These are phyloP conservation scores for Sarcomyxa edulis DNA, from an alignment of 768 basidiomycete genomes.

Conservation along the genomic window DNA sequence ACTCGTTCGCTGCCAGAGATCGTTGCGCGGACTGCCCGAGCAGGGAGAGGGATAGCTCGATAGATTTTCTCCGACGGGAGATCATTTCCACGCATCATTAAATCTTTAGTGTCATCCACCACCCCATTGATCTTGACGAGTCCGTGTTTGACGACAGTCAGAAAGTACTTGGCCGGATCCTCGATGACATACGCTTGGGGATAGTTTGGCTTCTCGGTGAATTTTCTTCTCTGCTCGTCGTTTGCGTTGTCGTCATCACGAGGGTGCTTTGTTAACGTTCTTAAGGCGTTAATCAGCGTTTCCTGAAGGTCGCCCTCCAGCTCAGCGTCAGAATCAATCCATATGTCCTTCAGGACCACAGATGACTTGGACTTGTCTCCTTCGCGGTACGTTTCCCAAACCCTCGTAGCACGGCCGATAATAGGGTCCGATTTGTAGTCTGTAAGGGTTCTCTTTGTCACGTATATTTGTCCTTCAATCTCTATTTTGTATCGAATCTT, in stretches of 20 bases:
- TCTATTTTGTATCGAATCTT: constrained; percentile 4
- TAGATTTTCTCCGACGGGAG: background rate
- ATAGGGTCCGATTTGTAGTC: constrained; percentile 5
- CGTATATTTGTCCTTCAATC: constrained; percentile 5
- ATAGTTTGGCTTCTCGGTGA: background rate
- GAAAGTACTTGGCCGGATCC: background rate
- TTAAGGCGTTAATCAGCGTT: background rate
- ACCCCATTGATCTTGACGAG: too few relatives aligned
- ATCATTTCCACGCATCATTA: background rate
- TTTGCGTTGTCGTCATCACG: background rate
- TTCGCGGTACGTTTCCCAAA: constrained; percentile 6
- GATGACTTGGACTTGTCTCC: background rate
- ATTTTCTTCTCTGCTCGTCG: background rate
- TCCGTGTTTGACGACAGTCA: too few relatives aligned
- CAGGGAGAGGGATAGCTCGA: too few relatives aligned
- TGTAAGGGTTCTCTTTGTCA: background rate
- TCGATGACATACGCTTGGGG: too few relatives aligned
- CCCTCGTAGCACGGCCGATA: constrained; percentile 6
- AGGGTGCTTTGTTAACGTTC: background rate
- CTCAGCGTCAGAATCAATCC: background rate
- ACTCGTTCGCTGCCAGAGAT: too few relatives aligned
- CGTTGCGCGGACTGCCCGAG: too few relatives aligned
- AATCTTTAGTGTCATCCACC: too few relatives aligned
- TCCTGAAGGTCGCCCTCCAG: constrained; percentile 1
- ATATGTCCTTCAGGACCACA: background rate